A percentile compares a stretch with the other conserved stretches of the same genome.
phyloP scores from a whole-genome alignment of 345 rosid species.

The Gossypium mustelinum region DNA sequence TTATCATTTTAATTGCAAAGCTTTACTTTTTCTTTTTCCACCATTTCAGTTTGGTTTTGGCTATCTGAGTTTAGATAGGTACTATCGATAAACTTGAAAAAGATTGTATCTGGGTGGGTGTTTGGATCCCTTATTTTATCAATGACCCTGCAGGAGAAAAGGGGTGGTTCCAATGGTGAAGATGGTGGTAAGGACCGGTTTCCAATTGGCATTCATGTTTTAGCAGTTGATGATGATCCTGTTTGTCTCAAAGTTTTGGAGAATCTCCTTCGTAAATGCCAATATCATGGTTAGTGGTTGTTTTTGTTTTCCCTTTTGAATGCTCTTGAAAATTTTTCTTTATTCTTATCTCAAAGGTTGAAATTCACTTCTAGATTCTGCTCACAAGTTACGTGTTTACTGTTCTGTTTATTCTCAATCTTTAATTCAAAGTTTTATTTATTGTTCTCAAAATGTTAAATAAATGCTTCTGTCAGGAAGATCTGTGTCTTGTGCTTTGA shows the following conservation, averaged over 20 bases:
- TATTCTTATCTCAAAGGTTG: neutral
- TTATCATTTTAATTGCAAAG: no score
- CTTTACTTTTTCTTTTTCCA: no score
- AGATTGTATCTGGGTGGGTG: constrained; percentile 18
- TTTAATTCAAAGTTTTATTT: neutral
- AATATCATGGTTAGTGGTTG: constrained; percentile 47
- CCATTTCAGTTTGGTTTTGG: no score
- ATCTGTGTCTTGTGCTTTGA: constrained; percentile 4
- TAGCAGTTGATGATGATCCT: constrained; percentile 70
- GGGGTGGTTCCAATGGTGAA: constrained; percentile 19
- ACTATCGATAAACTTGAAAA: no score
- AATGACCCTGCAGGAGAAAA: constrained; percentile 38
- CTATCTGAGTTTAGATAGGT: no score
- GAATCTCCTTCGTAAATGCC: constrained; percentile 52
- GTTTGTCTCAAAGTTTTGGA: constrained; percentile 55
- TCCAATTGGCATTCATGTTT: constrained; percentile 59
- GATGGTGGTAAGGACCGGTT: constrained; percentile 32
- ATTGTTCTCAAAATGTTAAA: neutral
- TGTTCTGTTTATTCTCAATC: neutral
- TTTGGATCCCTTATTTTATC: constrained; percentile 7
- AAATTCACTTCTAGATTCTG: neutral
- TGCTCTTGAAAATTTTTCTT: neutral
- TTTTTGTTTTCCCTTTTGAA: neutral
- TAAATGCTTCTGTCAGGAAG: constrained; percentile 7
- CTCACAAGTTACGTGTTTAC: neutral